Percentiles rank a stretch among this genome's conserved stretches.
Conservation (phyloP, 2,329 filamentous ascomycete genomes). For the Diaporthe eres region DNA sequence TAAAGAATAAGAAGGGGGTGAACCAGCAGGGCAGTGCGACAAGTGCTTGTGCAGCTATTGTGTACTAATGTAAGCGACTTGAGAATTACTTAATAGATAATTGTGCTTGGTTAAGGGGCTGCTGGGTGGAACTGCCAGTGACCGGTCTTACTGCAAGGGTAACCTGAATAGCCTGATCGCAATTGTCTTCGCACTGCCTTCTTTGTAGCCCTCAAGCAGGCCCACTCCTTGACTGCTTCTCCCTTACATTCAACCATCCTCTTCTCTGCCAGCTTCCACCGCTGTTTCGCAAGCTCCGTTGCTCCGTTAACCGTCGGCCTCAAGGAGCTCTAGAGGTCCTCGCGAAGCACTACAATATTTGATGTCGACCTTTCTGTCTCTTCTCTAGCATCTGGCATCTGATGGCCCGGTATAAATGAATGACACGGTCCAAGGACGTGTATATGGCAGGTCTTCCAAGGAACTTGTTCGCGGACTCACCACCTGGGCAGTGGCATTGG, state of each 20-base stretch:
- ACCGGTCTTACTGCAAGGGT: not conserved
- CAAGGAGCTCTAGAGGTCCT: not conserved
- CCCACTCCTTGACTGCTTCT: not conserved
- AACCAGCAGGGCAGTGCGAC: constrained; percentile 15
- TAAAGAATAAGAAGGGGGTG: constrained; percentile 1
- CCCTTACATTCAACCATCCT: not conserved
- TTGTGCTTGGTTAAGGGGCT: not conserved
- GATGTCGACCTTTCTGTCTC: not conserved
- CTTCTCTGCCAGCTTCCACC: not conserved
- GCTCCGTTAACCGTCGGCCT: not conserved
- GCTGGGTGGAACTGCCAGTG: not conserved
- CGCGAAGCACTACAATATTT: not conserved
- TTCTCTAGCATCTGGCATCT: not conserved
- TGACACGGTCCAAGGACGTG: not conserved
- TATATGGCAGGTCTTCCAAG: not conserved
- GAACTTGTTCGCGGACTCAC: not conserved
- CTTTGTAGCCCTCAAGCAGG: not conserved
- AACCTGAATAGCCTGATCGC: not conserved
- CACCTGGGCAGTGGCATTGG: not conserved
- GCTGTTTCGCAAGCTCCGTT: not conserved
- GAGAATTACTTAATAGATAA: no score
- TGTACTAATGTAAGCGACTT: not conserved
- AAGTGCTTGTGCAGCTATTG: constrained; percentile 18
- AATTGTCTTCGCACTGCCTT: not conserved
- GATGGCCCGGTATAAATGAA: not conserved